Evolutionary conservation across 2,329 filamentous ascomycete genomes (phyloP).

Genomic region (Trichoderma harzianum): DNA sequence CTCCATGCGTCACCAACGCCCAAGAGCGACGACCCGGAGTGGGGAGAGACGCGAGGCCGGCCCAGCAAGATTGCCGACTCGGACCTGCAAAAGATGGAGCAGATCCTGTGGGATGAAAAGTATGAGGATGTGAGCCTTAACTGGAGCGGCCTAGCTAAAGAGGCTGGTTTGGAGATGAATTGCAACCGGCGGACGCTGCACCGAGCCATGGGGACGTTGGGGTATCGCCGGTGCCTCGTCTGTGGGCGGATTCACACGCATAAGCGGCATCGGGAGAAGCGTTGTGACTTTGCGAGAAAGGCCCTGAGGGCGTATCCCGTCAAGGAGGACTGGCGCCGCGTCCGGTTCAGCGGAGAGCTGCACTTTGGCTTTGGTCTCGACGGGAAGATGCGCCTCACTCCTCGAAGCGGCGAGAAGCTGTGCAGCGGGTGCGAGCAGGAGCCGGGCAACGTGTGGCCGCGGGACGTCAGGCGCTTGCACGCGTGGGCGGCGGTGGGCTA

Average conservation of each 20-base stretch:
- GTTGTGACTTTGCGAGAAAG: slow-evolving; percentile 33
- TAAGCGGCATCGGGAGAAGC: slow-evolving; percentile 32
- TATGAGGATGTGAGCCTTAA: slow-evolving; percentile 33
- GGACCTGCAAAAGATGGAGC: slow-evolving; percentile 37
- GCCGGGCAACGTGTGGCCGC: slow-evolving; percentile 30
- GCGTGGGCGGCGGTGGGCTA: slow-evolving; percentile 36
- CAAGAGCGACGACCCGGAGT: slow-evolving; percentile 37
- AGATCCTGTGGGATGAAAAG: slow-evolving; percentile 36
- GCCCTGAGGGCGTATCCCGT: slow-evolving; percentile 34
- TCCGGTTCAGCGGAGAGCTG: slow-evolving; percentile 37
- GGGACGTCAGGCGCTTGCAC: slow-evolving; percentile 34
- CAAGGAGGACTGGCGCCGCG: slow-evolving; percentile 31
- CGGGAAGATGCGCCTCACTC: slow-evolving; percentile 35
- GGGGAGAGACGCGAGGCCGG: slow-evolving; percentile 38
- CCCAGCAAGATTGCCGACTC: slow-evolving; percentile 34
- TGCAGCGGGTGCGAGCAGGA: slow-evolving; percentile 28
- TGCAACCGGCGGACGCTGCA: slow-evolving; percentile 37
- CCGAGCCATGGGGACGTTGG: slow-evolving; percentile 37
- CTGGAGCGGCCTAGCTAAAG: slow-evolving; percentile 34
- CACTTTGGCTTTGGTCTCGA: slow-evolving; percentile 40
- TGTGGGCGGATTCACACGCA: slow-evolving; percentile 32
- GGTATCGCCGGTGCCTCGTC: slow-evolving; percentile 34
- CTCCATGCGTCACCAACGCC: slow-evolving; percentile 31
- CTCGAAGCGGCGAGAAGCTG: slow-evolving; percentile 33
- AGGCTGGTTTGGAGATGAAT: slow-evolving; percentile 32